Evolutionary conservation across 2,329 filamentous ascomycete species (phyloP), one percentile per base, ranked within the genome.

Genomic region (Cordyceps pruinosa): DNA sequence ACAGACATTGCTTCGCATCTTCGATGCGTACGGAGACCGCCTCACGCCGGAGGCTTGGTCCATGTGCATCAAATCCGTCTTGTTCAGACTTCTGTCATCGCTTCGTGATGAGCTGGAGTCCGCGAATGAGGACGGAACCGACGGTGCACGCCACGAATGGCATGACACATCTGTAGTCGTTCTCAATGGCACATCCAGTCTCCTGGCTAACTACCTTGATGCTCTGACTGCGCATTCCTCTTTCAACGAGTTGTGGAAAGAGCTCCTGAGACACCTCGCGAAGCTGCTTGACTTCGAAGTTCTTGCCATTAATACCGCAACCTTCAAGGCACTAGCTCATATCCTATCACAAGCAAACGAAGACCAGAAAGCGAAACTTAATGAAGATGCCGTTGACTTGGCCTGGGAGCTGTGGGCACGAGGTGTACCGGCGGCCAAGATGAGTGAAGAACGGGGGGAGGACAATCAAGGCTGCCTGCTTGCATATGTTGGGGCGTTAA

Each of bases 1-100:
- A 23, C 93, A 97, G 69, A 97, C 93, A 0, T 75, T 97, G 4
- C 80, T 97, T 57, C 84, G 91, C 46, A 96, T 97, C 21, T 91
- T 97, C 61, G 91, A 96, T 68, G 91, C 90, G 1, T 95, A 95
- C 61, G 90, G 90, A 12, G 88, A 92, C 62, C 86, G 88, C 54
- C 77, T 97, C 5, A 86, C 82, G 41, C 79, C 89, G 0, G 83
- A 88, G 65, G 86, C 89, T 0, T 97, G 91, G 92, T 86, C 87
- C 48, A 79, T 93, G 28, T 94, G 91, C 64, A 81, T 96, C 56
- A 86, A 88, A 59, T 84, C 83, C 7, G 88, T 97, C 7, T 79
- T 96, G 2, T 92, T 96, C 70, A 84, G 83, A 59, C 84, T 96
- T 62, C 72, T 95, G 3, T 79, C 85, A 4, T 85, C 84, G 0